Percentiles rank a stretch among this genome's conserved stretches.
Evolutionary conservation across 805 yeast genomes (phyloP).

Genomic region (Lipomyces yamanashiensis): DNA sequence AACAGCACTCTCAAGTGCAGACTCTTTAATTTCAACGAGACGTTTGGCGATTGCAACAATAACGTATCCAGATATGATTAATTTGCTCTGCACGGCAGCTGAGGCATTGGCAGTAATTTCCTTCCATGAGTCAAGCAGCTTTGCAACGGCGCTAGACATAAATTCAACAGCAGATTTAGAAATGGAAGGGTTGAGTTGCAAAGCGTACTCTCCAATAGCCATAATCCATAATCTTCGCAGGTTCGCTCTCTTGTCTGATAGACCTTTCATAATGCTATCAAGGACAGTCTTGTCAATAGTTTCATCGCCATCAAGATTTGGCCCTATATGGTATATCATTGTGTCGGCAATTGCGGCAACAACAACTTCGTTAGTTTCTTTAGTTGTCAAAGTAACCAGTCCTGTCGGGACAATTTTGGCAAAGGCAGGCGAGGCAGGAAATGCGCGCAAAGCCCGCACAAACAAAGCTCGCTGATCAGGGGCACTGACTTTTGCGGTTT

Average conservation of each 20-base stretch:
- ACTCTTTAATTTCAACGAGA: slow-evolving; percentile 34
- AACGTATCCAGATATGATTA: slow-evolving; percentile 61
- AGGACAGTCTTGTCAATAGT: slow-evolving; percentile 39
- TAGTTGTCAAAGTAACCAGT: slow-evolving; percentile 59
- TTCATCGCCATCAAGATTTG: slow-evolving; percentile 40
- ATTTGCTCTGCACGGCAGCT: slow-evolving; percentile 57
- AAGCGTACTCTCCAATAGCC: slow-evolving; percentile 51
- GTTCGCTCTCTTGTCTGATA: slow-evolving; percentile 65
- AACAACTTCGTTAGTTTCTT: slow-evolving; percentile 77
- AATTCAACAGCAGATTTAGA: slow-evolving; percentile 30
- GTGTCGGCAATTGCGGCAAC: slow-evolving; percentile 57
- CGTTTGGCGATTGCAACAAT: slow-evolving; percentile 43
- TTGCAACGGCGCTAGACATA: slow-evolving; percentile 39
- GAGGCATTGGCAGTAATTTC: slow-evolving; percentile 60
- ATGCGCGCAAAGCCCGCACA: slow-evolving; percentile 51
- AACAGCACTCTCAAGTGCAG: slow-evolving; percentile 39
- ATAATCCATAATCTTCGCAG: slow-evolving; percentile 71
- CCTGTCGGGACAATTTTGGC: slow-evolving; percentile 51
- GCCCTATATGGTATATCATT: slow-evolving; percentile 53
- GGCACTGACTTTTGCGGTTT: slow-evolving; percentile 58
- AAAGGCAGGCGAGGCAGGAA: slow-evolving; percentile 42
- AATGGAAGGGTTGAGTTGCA: slow-evolving; percentile 19
- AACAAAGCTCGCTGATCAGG: slow-evolving; percentile 68
- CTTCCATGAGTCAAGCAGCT: slow-evolving; percentile 44
- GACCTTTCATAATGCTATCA: slow-evolving; percentile 57